phyloP scores from a whole-genome alignment of 768 basidiomycete species.

The Favolaschia claudopus region DNA sequence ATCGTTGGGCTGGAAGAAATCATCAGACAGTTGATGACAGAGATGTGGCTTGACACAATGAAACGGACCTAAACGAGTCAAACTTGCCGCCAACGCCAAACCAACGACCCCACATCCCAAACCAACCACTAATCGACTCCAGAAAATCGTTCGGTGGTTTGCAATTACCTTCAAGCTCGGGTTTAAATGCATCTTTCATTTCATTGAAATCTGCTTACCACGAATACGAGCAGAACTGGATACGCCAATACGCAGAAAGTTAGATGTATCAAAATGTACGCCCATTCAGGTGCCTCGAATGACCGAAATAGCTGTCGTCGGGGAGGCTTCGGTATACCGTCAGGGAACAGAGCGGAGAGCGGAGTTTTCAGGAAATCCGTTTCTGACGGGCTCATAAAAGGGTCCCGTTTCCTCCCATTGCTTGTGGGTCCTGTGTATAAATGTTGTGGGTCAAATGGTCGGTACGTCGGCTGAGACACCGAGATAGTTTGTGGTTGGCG shows the following conservation, averaged over 20 bases:
- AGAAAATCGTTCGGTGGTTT: constrained; percentile 42
- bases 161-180: too few relatives aligned
- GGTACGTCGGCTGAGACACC: constrained; percentile 1
- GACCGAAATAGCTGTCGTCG: constrained; percentile 37
- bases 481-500: background rate
- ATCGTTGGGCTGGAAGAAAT: too few relatives aligned
- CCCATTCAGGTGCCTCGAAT: constrained; percentile 46
- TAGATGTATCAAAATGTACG: constrained; percentile 36
- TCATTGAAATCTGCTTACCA: too few relatives aligned
- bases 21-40: too few relatives aligned
- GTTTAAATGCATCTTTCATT: too few relatives aligned
- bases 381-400: constrained; percentile 3
- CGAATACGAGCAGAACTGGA: constrained; percentile 41
- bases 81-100: constrained; percentile 38
- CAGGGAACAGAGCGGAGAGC: constrained; percentile 20
- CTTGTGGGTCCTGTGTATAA: too few relatives aligned
- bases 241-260: constrained; percentile 42
- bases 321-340: constrained; percentile 20
- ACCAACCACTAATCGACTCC: constrained; percentile 48
- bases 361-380: constrained; percentile 16
- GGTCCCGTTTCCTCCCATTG: background rate
- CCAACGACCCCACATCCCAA: constrained; percentile 44
- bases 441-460: background rate
- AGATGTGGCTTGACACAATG: too few relatives aligned
- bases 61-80: constrained; percentile 38